Percentiles rank a stretch among this genome's conserved stretches.
Conservation (phyloP, 805 yeast genomes). For the Nakazawaea siamensis region DNA sequence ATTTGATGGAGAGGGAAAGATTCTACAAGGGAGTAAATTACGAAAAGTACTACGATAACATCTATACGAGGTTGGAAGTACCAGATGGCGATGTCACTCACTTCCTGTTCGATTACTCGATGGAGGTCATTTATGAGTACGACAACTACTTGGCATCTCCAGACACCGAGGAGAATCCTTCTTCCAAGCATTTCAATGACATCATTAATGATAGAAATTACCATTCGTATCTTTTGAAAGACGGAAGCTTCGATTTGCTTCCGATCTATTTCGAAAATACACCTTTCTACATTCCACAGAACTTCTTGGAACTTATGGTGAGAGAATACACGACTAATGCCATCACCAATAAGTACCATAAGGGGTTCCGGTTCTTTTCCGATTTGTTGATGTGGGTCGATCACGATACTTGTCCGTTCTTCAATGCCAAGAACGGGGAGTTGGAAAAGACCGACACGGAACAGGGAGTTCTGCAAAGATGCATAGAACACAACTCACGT, state of each 20-base stretch:
- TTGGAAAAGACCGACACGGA: slow-evolving; percentile 1
- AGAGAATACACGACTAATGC: slow-evolving; percentile 26
- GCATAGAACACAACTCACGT: background rate
- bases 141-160: background rate
- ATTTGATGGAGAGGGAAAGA: background rate
- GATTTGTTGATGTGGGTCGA: slow-evolving; percentile 18
- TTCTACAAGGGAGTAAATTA: slow-evolving; percentile 5
- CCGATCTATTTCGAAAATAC: slow-evolving; percentile 54
- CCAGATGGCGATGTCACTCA: background rate
- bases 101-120: background rate
- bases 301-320: slow-evolving; percentile 23
- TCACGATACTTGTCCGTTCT: slow-evolving; percentile 13
- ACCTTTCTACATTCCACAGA: slow-evolving; percentile 35
- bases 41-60: slow-evolving; percentile 1
- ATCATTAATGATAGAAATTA: slow-evolving; percentile 42
- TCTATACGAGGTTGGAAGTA: background rate
- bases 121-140: background rate
- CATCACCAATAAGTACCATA: slow-evolving; percentile 13
- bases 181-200: slow-evolving; percentile 1
- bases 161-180: background rate
- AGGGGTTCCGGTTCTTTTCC: slow-evolving; percentile 17
- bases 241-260: slow-evolving; percentile 42
- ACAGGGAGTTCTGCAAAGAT: slow-evolving; percentile 1
- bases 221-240: slow-evolving; percentile 36
- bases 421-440: background rate